A percentile compares a stretch with the other conserved stretches of the same genome.
Evolutionary conservation across 2,329 filamentous ascomycete genomes (phyloP).

Genomic region (Aspergillus novofumigatus): DNA sequence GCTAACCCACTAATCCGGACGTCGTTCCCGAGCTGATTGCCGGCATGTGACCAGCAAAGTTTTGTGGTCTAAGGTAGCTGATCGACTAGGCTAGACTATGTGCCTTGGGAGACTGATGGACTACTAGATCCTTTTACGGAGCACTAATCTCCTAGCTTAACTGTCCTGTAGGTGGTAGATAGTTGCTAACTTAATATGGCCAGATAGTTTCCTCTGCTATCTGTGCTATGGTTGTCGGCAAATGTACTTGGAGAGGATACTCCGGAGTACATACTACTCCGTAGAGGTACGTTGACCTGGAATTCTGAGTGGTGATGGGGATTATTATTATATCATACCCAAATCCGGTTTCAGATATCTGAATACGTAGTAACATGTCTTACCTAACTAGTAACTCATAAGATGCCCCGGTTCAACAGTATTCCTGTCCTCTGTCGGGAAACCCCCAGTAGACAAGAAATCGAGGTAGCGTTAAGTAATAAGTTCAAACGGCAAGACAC

Average conservation of each 20-base stretch:
- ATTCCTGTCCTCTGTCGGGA: neutral
- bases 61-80: constrained; percentile 4
- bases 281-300: neutral
- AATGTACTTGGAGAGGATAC: neutral
- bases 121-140: neutral
- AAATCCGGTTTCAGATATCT: neutral
- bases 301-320: neutral
- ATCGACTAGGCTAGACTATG: neutral
- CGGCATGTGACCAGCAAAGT: constrained; percentile 31
- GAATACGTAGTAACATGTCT: too few relatives aligned
- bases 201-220: too few relatives aligned
- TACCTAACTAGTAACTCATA: neutral
- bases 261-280: too few relatives aligned
- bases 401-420: neutral
- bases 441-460: neutral
- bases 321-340: neutral
- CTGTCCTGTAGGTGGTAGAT: neutral
- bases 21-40: constrained; percentile 17
- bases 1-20: constrained; percentile 12
- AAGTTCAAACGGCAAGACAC: neutral
- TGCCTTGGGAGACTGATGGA: neutral
- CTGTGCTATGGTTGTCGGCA: neutral
- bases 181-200: too few relatives aligned
- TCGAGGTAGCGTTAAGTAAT: neutral
- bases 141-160: neutral